phyloP scores from a whole-genome alignment of 1,284 basidiomycete species.

The Ceraceosorus bombacis region DNA sequence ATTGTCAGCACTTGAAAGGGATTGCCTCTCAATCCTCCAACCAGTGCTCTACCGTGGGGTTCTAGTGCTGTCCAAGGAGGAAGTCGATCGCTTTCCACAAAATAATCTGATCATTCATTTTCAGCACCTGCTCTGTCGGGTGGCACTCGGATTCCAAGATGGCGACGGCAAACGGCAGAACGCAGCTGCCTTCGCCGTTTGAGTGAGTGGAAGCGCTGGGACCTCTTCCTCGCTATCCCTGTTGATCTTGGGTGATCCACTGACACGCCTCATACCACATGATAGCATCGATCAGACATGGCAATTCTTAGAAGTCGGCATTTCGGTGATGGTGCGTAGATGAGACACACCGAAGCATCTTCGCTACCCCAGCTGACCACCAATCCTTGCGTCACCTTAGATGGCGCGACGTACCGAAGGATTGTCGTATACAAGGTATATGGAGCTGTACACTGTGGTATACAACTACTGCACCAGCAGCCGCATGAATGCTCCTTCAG shows the following conservation, averaged over 20 bases:
- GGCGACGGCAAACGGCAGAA: too few species aligned
- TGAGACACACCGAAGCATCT: neutral
- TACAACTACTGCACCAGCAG: constrained; percentile 84
- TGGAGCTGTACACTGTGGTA: constrained; percentile 75
- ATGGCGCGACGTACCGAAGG: constrained; percentile 61
- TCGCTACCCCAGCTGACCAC: constrained; percentile 12
- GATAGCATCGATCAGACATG: neutral
- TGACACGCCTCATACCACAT: neutral
- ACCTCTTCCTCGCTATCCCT: neutral
- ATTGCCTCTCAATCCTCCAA: too few species aligned
- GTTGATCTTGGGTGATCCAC: neutral
- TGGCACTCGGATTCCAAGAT: too few species aligned
- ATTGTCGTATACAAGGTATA: constrained; percentile 85
- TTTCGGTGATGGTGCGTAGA: neutral
- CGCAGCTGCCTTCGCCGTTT: neutral
- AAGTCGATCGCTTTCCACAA: too few species aligned
- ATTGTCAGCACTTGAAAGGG: too few species aligned
- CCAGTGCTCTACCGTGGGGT: too few species aligned
- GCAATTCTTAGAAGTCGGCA: neutral
- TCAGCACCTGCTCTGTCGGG: too few species aligned
- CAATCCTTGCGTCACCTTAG: constrained; percentile 1
- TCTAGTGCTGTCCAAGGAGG: too few species aligned
- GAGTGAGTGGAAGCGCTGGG: neutral
- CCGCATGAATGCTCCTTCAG: constrained; percentile 7
- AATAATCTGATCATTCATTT: too few species aligned